Conservation (phyloP, 345 rosid genomes). For the Noccaea caerulescens region DNA sequence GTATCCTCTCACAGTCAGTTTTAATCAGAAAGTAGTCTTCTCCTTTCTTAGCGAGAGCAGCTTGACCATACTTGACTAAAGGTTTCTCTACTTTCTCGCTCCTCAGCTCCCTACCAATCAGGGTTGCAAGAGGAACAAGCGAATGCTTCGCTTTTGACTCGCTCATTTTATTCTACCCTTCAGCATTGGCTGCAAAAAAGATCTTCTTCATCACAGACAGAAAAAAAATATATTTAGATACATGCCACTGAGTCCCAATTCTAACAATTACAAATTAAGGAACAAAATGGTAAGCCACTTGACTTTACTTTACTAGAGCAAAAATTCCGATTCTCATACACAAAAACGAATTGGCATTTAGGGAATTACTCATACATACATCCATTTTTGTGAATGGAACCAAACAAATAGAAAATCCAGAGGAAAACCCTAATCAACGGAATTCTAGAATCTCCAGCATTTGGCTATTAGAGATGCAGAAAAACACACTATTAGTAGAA, state of each 20-base stretch:
- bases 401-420: not conserved
- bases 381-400: not conserved
- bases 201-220: constrained; percentile 12
- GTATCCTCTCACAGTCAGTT: constrained; percentile 76
- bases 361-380: not conserved
- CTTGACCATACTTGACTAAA: constrained; percentile 89
- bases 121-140: constrained; percentile 87
- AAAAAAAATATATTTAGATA: not conserved
- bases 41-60: constrained; percentile 96
- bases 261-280: not conserved
- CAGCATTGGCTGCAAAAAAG: constrained; percentile 51
- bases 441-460: constrained; percentile 14
- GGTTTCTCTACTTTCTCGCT: constrained; percentile 85
- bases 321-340: not conserved
- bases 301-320: not conserved
- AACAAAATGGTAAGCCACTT: not conserved
- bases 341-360: not conserved
- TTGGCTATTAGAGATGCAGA: constrained; percentile 18
- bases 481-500: not conserved
- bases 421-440: constrained; percentile 37
- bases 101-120: constrained; percentile 93
- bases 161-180: constrained; percentile 65
- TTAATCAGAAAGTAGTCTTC: constrained; percentile 93
- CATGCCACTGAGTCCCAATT: constrained; percentile 8
- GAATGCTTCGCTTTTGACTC: constrained; percentile 71